phyloP scores from a whole-genome alignment of 2,329 filamentous ascomycete species.

The Fusarium xyrophilum region DNA sequence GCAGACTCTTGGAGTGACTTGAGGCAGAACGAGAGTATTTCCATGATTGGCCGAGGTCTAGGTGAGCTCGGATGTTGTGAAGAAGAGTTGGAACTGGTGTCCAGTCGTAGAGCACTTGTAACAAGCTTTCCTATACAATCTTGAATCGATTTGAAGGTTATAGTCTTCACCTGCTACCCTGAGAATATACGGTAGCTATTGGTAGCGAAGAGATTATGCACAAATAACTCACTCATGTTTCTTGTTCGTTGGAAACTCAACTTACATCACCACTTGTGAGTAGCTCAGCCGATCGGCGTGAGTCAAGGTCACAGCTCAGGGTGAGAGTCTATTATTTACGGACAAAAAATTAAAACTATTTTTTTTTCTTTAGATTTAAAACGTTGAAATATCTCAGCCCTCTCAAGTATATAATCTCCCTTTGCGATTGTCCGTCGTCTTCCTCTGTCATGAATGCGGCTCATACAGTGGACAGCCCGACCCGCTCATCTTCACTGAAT shows the following conservation, averaged over 20 bases:
- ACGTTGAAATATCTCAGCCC: too few species aligned
- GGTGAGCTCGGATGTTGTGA: background rate
- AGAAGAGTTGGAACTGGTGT: background rate
- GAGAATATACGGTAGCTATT: too few species aligned
- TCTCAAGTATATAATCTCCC: too few species aligned
- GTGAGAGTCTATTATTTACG: background rate
- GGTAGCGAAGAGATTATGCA: too few species aligned
- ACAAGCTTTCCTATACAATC: background rate
- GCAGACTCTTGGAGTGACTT: background rate
- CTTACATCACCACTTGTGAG: background rate
- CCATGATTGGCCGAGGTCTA: background rate
- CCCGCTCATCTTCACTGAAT: slow-evolving; percentile 13
- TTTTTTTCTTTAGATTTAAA: too few species aligned
- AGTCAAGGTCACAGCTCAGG: slow-evolving; percentile 32
- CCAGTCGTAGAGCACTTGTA: background rate
- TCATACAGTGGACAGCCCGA: slow-evolving; percentile 7
- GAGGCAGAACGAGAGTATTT: background rate
- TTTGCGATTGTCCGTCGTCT: background rate
- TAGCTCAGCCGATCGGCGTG: slow-evolving; percentile 28
- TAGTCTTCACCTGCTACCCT: rapidly evolving
- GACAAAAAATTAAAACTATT: background rate
- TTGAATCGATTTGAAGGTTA: background rate
- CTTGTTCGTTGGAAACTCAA: background rate
- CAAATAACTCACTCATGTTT: background rate
- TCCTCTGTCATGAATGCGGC: slow-evolving; percentile 7